Evolutionary conservation across 441 rosid genomes (phyloP), one percentile per base, ranked within the genome.

Genomic region (Aquilaria agallochum): DNA sequence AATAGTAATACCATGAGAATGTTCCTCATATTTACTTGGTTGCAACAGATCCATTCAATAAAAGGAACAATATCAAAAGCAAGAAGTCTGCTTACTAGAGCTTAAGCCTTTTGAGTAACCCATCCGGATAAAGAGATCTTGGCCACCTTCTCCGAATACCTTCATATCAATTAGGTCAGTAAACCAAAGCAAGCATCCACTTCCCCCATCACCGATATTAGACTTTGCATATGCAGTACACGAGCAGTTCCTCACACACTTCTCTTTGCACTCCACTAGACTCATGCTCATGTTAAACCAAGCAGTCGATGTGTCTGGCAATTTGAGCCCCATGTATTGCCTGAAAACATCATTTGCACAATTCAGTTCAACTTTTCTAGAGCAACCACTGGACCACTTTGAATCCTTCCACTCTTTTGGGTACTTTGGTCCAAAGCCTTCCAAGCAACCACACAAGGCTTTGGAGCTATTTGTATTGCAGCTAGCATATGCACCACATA

Each of bases 161-260:
- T 63, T 69, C 4, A 82, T 67, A 60, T 82, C 87, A 52, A 75
- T 30, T 57, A 82, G 60, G 70, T 73, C 76, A 6, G 60, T 79
- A 31, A 67, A 73, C 85, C 88, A 83, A 34, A 66, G 61, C 56
- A 60, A 70, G 15, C 83, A 83, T 11, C 81, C 81, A 42, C 72
- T 67, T 31, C 77, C 77, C 4, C 27, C 50, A 15, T 52, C 69
- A 0, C 58, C 64, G 50, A 77, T 57, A 53, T 68, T 53, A 11
- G 60, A 55, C 15, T 9, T 61, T 13, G 76, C 54, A 36, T 73
- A 79, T 0, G 78, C 83, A 58, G 8, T 72, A 52, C 76, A 79
- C n/a, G 80, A 73, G 65, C 72, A 73, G 42, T 73, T 70, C 34
- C 42, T 52, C 11, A 59, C 62, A 68, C 81, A 79, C n/a, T 33